Percentiles rank a stretch among this genome's conserved stretches.
Evolutionary conservation across 78 protist species (phyloP).

Genomic region (Polysphondylium violaceum): DNA sequence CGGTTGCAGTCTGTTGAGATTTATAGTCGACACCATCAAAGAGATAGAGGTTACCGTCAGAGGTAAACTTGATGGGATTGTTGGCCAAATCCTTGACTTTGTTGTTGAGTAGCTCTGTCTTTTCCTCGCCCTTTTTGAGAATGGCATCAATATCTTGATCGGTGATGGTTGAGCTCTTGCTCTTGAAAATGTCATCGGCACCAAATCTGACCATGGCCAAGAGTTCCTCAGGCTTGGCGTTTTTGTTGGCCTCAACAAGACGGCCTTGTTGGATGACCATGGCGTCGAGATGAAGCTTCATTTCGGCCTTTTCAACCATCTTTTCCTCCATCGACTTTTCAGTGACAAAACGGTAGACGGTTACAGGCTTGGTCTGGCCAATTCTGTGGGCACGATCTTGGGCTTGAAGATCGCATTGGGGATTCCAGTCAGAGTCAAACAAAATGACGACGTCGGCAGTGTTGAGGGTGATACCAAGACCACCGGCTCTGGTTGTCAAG

Average conservation of each 20-base stretch:
- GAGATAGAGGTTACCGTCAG: conserved; percentile 86
- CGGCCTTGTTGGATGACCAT: conserved; percentile 98
- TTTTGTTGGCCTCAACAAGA: conserved; percentile 78
- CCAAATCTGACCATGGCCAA: conserved; percentile 93
- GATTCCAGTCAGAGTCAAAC: conserved; percentile 99
- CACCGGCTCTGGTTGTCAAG: conserved; percentile 99
- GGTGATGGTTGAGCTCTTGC: conserved; percentile 57
- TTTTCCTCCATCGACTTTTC: conserved; percentile 95
- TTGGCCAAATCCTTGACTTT: conserved; percentile 21
- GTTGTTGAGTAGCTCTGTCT: conserved; percentile 51
- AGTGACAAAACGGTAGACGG: conserved; percentile 94
- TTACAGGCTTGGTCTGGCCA: conserved; percentile 98
- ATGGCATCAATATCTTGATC: conserved; percentile 89
- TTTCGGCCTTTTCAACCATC: conserved; percentile 96
- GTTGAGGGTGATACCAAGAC: conserved; percentile 98
- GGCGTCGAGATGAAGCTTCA: conserved; percentile 97
- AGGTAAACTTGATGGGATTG: conserved; percentile 51
- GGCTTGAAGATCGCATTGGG: conserved; percentile 99
- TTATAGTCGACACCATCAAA: conserved; percentile 93
- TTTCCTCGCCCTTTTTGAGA: conserved; percentile 83
- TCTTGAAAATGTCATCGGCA: conserved; percentile 93
- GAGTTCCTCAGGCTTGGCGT: conserved; percentile 88
- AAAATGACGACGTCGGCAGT: conserved; percentile 98
- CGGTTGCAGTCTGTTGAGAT: not conserved
- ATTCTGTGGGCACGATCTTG: conserved; percentile 99